Base-by-base conservation (phyloP, 495 filamentous ascomycete species). In the Trichoderma asperelloides region DNA sequence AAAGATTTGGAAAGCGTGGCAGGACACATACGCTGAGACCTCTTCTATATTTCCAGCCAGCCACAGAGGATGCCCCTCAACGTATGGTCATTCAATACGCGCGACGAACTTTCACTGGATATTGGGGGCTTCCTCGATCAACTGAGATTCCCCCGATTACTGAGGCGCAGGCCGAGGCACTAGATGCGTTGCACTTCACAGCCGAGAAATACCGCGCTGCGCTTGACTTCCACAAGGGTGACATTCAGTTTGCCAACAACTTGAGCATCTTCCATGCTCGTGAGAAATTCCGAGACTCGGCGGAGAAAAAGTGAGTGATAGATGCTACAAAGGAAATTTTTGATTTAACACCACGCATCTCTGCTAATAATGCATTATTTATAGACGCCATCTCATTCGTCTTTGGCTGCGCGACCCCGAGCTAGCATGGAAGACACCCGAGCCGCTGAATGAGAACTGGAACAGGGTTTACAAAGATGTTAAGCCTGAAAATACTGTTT, bases 111-210 rank as follows among this genome's bases (percentile, higher is more conserved):
- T 85, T 89, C 68, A 85, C 85, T 4, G 86, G 87, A 0, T 87
- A 81, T 71, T 76, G 77, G 64, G 77, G 78, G 16, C 77, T 83
- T 11, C 84, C 83, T 11, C 77, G 85, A 11, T 83, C 78, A 0
- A 43, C 76, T 8, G 65, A 76, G 40, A 85, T 89, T 43, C 86
- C 87, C 2, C 80, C 85, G 0, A 86, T 89, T 15, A 85, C 81
- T 0, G 84, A 88, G 72, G 86, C 82, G 0, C 88, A 91, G 71
- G 85, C 86, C 7, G 88, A 91, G 69, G 88, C 87, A 2, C 78
- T 91, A 6, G 87, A 89, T 69, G 80, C 84, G 0, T 65, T 91
- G 45, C 85, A 89, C 69, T 90, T 87, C 71, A 74, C 84, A 0
- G 87, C 82, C 0, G 84, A 86, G 49, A 79, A 82, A 71, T 80